Base-by-base conservation (phyloP, 257 asterid genomes). In the Solanum virginianum region DNA sequence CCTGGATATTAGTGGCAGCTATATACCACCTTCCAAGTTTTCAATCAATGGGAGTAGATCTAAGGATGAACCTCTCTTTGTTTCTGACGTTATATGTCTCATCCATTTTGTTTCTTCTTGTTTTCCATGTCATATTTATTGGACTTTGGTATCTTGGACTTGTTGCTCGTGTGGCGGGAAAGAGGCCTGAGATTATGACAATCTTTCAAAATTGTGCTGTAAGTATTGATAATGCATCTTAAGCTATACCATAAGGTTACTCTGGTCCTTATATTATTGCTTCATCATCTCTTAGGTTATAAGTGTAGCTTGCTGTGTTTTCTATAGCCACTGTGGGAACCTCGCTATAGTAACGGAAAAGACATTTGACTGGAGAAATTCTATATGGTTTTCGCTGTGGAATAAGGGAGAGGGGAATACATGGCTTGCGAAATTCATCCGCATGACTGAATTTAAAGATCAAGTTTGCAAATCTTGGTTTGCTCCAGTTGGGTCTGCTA, bases 281-380 rank as follows among this genome's bases (percentile, higher is more conserved):
- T 55, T 81, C 84, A 86, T 90, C 86, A 63, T 57, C 82, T 88
- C 89, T 95, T 94, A 97, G 99, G 99, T 97, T 89, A 91, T 97
- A 91, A 97, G 99, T 92, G 89, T 97, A 91, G 99, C 99, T 81
- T 97, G 99, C 95, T 95, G 98, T 95, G 96, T 95, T 89, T 95
- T 97, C 92, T 97, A 97, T 92, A 97, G 98, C 93, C 99, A 97
- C 89, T 97, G 99, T 92, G 99, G 99, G 84, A 97, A 97, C 91
- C 97, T 91, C 70, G 96, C 98, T 83, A 91, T 93, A 86, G 88
- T 91, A 88, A 92, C 92, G 89, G 92, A 89, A 84, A 95, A 90
- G 85, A 86, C 94, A 56, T 88, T 90, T 66, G 99, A 93, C 32
- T 89, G 95, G 91, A 90, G 85, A 89, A 84, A 75, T 85, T 94